Evolutionary conservation across 306 rosid genomes (phyloP).

Genomic region (Purshia tridentata): DNA sequence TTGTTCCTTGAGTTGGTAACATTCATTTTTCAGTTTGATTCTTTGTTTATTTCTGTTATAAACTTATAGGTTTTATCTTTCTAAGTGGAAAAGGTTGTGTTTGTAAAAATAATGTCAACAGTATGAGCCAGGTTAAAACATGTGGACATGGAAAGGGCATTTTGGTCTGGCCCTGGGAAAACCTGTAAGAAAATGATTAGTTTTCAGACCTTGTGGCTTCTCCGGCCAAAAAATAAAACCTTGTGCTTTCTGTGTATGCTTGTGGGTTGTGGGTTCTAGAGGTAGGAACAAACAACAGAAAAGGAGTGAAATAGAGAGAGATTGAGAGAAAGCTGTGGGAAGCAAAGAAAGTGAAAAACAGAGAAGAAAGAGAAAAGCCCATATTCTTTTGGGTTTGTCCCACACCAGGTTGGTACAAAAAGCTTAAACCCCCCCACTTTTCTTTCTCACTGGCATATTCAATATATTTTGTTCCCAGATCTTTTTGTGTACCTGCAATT

Average conservation of each 20-base stretch:
- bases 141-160: slow-evolving; percentile 31
- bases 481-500: slow-evolving; percentile 21
- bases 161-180: slow-evolving; percentile 23
- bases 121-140: slow-evolving; percentile 7
- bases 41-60: too few species aligned
- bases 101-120: background rate
- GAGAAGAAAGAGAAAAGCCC: slow-evolving; percentile 44
- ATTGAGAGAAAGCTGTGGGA: slow-evolving; percentile 49
- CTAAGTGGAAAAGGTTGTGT: too few species aligned
- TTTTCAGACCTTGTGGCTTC: background rate
- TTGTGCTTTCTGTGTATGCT: background rate
- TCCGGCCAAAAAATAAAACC: background rate
- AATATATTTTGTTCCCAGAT: slow-evolving; percentile 10
- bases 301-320: slow-evolving; percentile 12
- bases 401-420: slow-evolving; percentile 52
- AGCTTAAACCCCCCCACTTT: slow-evolving; percentile 47
- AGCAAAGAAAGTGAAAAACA: slow-evolving; percentile 39
- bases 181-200: slow-evolving; percentile 10
- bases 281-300: slow-evolving; percentile 38
- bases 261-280: slow-evolving; percentile 11
- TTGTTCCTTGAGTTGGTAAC: too few species aligned
- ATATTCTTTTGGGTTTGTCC: slow-evolving; percentile 57
- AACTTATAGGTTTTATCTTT: too few species aligned
- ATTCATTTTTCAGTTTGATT: too few species aligned
- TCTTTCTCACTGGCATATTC: slow-evolving; percentile 36